A percentile compares a stretch with the other conserved stretches of the same genome.
Evolutionary conservation across 495 filamentous ascomycete genomes (phyloP).

Genomic region (Collariella sp.): DNA sequence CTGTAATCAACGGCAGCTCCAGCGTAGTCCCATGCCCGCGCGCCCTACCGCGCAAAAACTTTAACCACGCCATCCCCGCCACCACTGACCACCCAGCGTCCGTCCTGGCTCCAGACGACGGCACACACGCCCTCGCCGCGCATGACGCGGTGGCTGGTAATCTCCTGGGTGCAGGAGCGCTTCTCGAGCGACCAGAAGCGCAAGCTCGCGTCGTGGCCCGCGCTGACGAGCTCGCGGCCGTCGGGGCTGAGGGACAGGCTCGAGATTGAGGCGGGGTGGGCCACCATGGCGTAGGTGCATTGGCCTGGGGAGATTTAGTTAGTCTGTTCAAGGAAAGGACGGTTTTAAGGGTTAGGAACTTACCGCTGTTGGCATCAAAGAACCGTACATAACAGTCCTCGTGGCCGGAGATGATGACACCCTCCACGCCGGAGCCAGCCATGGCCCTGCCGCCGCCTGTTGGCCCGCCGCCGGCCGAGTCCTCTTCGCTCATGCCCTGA

Average conservation of each 20-base stretch:
- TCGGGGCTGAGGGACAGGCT: conserved; percentile 84
- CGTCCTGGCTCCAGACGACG: conserved; percentile 91
- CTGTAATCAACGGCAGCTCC: not conserved
- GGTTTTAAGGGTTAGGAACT: conserved; percentile 31
- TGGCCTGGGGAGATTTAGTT: conserved; percentile 58
- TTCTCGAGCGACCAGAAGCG: conserved; percentile 98
- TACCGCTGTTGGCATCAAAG: conserved; percentile 98
- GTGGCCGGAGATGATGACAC: conserved; percentile 87
- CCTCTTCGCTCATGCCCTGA: conserved; percentile 48
- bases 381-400: conserved; percentile 93
- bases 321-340: not conserved
- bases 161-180: conserved; percentile 84
- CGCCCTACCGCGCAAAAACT: conserved; percentile 60
- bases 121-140: conserved; percentile 87
- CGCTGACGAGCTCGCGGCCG: conserved; percentile 87
- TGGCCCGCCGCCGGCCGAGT: conserved; percentile 53
- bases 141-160: conserved; percentile 84
- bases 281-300: conserved; percentile 98
- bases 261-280: conserved; percentile 86
- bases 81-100: conserved; percentile 85
- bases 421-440: conserved; percentile 67
- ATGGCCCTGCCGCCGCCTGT: conserved; percentile 63
- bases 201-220: conserved; percentile 87
- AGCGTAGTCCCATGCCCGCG: conserved; percentile 1
- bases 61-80: conserved; percentile 97